Conservation (phyloP, 2,329 filamentous ascomycete species). For the Fusarium marasasianum region DNA sequence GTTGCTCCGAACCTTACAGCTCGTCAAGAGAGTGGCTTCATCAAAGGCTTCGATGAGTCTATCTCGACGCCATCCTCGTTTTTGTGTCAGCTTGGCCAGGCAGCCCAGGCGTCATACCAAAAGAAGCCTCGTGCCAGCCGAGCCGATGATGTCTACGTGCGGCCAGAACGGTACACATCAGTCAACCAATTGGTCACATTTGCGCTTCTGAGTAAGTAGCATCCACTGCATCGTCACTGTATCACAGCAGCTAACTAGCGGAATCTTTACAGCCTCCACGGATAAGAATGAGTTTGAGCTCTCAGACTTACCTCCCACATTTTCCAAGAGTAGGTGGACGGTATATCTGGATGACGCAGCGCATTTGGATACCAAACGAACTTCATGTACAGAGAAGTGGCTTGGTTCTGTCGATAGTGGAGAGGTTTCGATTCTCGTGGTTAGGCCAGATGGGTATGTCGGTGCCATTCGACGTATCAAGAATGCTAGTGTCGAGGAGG, state of each 20-base stretch:
- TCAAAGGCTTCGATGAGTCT: constrained; percentile 65
- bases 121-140: constrained; percentile 65
- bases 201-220: constrained; percentile 68
- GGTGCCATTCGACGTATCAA: constrained; percentile 69
- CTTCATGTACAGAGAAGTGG: constrained; percentile 74
- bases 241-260: constrained; percentile 9
- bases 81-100: constrained; percentile 66
- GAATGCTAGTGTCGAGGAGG: constrained; percentile 58
- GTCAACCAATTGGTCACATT: constrained; percentile 76
- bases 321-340: constrained; percentile 74
- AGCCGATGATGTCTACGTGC: constrained; percentile 71
- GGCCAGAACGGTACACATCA: constrained; percentile 73
- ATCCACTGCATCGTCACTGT: too few relatives aligned
- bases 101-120: constrained; percentile 69
- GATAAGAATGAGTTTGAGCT: constrained; percentile 72
- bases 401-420: constrained; percentile 64
- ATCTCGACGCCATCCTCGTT: constrained; percentile 62
- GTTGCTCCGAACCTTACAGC: constrained; percentile 68
- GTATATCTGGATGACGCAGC: constrained; percentile 75
- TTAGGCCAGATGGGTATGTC: constrained; percentile 78
- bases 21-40: constrained; percentile 60
- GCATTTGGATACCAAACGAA: constrained; percentile 61
- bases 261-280: constrained; percentile 59
- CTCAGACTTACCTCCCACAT: constrained; percentile 66
- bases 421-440: constrained; percentile 71